Percentiles rank a stretch among this genome's conserved stretches.
Evolutionary conservation across 192 early-diverging fungal species (phyloP).

Genomic region (Gonapodya prolifera): DNA sequence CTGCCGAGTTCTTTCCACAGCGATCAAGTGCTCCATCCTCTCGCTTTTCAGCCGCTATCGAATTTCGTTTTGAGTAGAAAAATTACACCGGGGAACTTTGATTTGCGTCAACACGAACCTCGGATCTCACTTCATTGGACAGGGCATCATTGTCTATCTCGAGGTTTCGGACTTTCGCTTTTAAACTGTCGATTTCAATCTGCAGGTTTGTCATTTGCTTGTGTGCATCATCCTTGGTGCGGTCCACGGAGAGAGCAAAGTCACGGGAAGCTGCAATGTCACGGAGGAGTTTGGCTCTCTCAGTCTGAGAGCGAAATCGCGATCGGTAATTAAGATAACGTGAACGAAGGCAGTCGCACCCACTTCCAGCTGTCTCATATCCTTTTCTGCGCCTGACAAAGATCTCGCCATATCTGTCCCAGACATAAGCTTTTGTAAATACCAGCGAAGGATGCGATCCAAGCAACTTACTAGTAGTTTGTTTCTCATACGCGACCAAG

Average conservation of each 20-base stretch:
- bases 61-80: not conserved
- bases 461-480: slow-evolving; percentile 26
- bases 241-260: not conserved
- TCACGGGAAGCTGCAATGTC: not conserved
- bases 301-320: not conserved
- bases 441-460: not conserved
- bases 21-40: slow-evolving; percentile 27
- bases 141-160: slow-evolving; percentile 14
- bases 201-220: not conserved
- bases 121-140: slow-evolving; percentile 9
- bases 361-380: slow-evolving; percentile 23
- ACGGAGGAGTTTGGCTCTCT: not conserved
- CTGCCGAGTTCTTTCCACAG: slow-evolving; percentile 26
- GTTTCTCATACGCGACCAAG: slow-evolving; percentile 25
- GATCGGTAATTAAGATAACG: slow-evolving; percentile 5
- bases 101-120: slow-evolving; percentile 1
- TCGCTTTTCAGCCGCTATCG: slow-evolving; percentile 27
- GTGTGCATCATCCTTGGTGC: not conserved
- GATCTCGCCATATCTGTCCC: slow-evolving; percentile 22
- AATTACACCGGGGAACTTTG: not conserved
- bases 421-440: slow-evolving; percentile 8
- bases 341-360: not conserved
- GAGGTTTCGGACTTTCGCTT: slow-evolving; percentile 20
- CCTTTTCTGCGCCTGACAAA: slow-evolving; percentile 23
- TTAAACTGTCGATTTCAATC: not conserved